Evolutionary conservation across 1,284 basidiomycete genomes (phyloP).

Genomic region (Pseudozyma flocculosa): DNA sequence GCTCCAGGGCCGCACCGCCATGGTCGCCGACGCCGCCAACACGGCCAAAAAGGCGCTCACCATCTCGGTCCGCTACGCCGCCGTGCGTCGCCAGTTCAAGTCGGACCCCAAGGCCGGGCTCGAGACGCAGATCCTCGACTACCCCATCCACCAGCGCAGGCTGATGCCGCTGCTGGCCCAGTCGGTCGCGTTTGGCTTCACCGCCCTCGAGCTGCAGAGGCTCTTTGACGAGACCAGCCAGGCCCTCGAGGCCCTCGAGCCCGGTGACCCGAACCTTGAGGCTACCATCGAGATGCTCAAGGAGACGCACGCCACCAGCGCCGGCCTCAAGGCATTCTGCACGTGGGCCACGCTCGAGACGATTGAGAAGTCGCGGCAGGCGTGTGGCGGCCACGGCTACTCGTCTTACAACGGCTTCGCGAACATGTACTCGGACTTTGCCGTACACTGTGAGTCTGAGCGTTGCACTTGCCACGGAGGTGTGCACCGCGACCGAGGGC

Average conservation of each 20-base stretch:
- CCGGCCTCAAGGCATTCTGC: slow-evolving; percentile 66
- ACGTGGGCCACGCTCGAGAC: slow-evolving; percentile 65
- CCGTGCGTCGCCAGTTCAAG: slow-evolving; percentile 64
- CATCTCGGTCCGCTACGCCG: slow-evolving; percentile 65
- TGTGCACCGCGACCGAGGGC: no score
- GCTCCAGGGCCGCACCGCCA: slow-evolving; percentile 63
- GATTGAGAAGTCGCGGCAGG: slow-evolving; percentile 64
- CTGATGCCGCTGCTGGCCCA: slow-evolving; percentile 65
- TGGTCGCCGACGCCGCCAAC: slow-evolving; percentile 64
- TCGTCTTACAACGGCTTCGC: slow-evolving; percentile 65
- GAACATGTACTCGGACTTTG: slow-evolving; percentile 63
- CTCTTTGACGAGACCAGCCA: slow-evolving; percentile 60
- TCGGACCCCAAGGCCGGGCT: slow-evolving; percentile 44
- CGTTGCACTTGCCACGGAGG: slow-evolving; percentile 5
- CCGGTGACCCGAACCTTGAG: slow-evolving; percentile 57
- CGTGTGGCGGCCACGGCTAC: slow-evolving; percentile 66
- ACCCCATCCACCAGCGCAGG: slow-evolving; percentile 66
- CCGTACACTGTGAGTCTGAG: slow-evolving; percentile 35
- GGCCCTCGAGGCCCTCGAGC: slow-evolving; percentile 63
- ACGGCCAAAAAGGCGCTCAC: slow-evolving; percentile 64
- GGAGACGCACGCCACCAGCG: slow-evolving; percentile 65
- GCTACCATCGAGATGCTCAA: slow-evolving; percentile 62
- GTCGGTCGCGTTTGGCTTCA: slow-evolving; percentile 65
- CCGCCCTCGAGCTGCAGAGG: slow-evolving; percentile 60
- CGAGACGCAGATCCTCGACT: slow-evolving; percentile 65